Base-by-base conservation (phyloP, 2,329 filamentous ascomycete species). In the Aspergillus sp. region DNA sequence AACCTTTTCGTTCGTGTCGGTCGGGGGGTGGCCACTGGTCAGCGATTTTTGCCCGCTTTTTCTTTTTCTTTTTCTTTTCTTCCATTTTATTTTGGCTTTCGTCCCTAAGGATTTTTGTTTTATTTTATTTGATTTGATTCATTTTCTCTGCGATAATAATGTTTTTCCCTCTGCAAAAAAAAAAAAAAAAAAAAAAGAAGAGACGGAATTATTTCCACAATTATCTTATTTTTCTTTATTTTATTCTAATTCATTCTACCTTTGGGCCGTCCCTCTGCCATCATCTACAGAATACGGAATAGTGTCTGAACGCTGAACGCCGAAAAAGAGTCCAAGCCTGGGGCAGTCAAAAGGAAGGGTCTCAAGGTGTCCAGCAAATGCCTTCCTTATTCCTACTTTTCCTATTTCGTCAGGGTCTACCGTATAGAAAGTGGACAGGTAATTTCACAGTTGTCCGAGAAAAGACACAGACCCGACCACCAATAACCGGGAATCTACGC, bases 21-120 rank as follows among this genome's bases (percentile, higher is more conserved):
- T 59, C 57, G 51, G 51, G 31, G 51, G 51, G 51, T 32, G 51
- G 51, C 16, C 51, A 53, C 18, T 60, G 61, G 59, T 45, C 61
- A 62, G 51, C 47, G 51, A 42, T 60, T 56, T 54, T 51, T 59
- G 42, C 29, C 39, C 4, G 18, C 32, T 32, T 51, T 31, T 46
- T 58, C 49, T 31, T 42, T 46, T 45, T 45, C n/a, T 45, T 16
- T 22, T 50, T 54, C 26, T 54, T n/a, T 46, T 46, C 39, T 55
- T 36, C 14, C 6, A 39, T 45, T 42, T 20, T 20, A 20, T 20
- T 20, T 20, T 20, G 20, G 20, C 20, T 20, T 20, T 20, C 20
- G 20, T 20, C 20, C 20, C 20, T 20, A 20, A 20, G 2, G 20
- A 2, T 20, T 20, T 31, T 39, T 52, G 22, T 24, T 49, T 51